Evolutionary conservation across 306 rosid genomes (phyloP), one percentile per base, ranked within the genome.

Genomic region (Begonia peltatifolia): DNA sequence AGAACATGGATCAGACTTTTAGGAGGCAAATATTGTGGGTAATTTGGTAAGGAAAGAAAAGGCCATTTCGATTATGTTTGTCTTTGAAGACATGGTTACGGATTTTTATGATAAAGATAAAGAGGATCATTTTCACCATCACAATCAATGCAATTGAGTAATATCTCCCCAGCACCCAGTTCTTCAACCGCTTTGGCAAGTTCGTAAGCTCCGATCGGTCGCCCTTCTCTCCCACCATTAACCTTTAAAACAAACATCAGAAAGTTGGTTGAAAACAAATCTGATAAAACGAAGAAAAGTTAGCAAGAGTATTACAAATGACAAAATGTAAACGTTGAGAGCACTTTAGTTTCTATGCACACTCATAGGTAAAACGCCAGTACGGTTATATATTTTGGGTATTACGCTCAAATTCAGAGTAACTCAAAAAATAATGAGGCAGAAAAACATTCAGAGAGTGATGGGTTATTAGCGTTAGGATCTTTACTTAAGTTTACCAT

Each of bases 81-180:
- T 10, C 14, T 44, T 44, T 7, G 14, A 44, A 44, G 12, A 1
- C 48, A 44, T 12, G 14, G 48, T 44, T 44, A 3, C n/a, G 6
- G 4, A 10, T n/a, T 44, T 11, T 44, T 10, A 44, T 44, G 48
- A 10, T 44, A 44, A n/a, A 5, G 48, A 7, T 10, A 44, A 44
- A 22, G 48, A 20, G n/a, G 57, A 46, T 71, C 49, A 65, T 56
- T 48, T 43, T 71, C 49, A 92, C 99, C 99, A 62, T 92, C 99
- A 36, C 94, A 92, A 46, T 90, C 96, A 6, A 90, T 90, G 84
- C 99, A 90, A 62, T 92, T 92, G 38, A 92, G 79, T 56, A 86
- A 79, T 72, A 92, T 92, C 75, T 92, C 99, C 58, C 99, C 99
- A 60, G 99, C 94, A 62, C 99, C 99, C 54, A 92, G 88, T 58